Percentiles rank a stretch among this genome's conserved stretches.
phyloP scores from a whole-genome alignment of 495 filamentous ascomycete species.

The Entonaema liquescens region DNA sequence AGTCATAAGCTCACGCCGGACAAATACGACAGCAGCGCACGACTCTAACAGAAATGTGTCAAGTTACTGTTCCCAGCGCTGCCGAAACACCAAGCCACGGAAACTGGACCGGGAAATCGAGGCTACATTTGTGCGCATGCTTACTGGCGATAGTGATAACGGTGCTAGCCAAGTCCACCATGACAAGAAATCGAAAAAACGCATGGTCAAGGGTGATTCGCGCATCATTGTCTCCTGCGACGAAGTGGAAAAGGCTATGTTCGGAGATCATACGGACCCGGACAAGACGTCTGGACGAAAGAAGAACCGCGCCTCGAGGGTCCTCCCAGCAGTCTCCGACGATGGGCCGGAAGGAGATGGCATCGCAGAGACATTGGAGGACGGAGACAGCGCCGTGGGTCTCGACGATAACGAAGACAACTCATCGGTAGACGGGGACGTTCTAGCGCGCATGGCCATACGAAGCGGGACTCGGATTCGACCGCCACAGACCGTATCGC shows the following conservation, averaged over 20 bases:
- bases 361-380: background rate
- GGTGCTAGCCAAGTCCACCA: background rate
- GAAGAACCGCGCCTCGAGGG: slow-evolving; percentile 47
- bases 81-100: slow-evolving; percentile 19
- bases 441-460: slow-evolving; percentile 23
- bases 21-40: background rate
- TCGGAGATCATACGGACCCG: slow-evolving; percentile 42
- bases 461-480: slow-evolving; percentile 43
- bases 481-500: slow-evolving; percentile 48
- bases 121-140: slow-evolving; percentile 14
- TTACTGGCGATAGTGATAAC: background rate
- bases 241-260: slow-evolving; percentile 48
- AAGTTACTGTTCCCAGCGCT: slow-evolving; percentile 29
- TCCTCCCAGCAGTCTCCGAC: slow-evolving; percentile 11
- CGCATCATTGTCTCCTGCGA: slow-evolving; percentile 32
- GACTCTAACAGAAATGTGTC: background rate
- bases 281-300: slow-evolving; percentile 45
- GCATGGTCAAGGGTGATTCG: slow-evolving; percentile 22
- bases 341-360: background rate
- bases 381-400: slow-evolving; percentile 8
- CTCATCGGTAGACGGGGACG: slow-evolving; percentile 11
- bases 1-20: slow-evolving; percentile 46
- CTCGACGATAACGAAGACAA: slow-evolving; percentile 6
- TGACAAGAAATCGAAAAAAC: slow-evolving; percentile 8
- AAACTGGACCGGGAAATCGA: slow-evolving; percentile 27